Evolutionary conservation across 116 monocot genomes (phyloP).

Genomic region (Zostera marina): DNA sequence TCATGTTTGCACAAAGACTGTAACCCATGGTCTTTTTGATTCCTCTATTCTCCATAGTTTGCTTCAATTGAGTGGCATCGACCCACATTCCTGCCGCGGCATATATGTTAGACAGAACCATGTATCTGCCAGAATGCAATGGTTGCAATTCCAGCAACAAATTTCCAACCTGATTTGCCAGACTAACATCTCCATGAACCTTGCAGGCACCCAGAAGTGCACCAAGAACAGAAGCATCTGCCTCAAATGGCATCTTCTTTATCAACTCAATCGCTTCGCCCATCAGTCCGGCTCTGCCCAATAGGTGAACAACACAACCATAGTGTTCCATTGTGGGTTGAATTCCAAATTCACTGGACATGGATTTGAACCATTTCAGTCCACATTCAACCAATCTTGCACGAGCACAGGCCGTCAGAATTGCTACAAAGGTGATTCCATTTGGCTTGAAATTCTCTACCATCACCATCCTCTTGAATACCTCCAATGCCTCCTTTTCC

Average conservation of each 20-base stretch:
- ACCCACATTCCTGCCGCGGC: constrained; percentile 35
- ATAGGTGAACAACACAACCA: constrained; percentile 16
- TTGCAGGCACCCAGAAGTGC: constrained; percentile 50
- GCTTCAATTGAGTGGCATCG: constrained; percentile 18
- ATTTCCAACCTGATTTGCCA: constrained; percentile 16
- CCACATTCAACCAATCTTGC: constrained; percentile 26
- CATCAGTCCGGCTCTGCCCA: constrained; percentile 28
- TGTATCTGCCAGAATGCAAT: constrained; percentile 28
- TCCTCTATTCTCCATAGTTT: constrained; percentile 24
- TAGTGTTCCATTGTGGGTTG: constrained; percentile 28
- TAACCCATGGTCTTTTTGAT: constrained; percentile 26
- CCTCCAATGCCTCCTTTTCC: constrained; percentile 27
- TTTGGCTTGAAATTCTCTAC: constrained; percentile 20
- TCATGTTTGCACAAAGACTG: constrained; percentile 5
- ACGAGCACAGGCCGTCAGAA: constrained; percentile 42
- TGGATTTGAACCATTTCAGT: constrained; percentile 21
- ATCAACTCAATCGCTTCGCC: constrained; percentile 27
- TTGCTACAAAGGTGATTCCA: constrained; percentile 34
- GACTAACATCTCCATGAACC: constrained; percentile 21
- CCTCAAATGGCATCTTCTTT: constrained; percentile 31
- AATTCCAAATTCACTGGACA: constrained; percentile 17
- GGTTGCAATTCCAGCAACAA: constrained; percentile 26
- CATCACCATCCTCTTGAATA: constrained; percentile 22
- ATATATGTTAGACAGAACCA: constrained; percentile 31
- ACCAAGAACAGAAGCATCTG: constrained; percentile 44